Evolutionary conservation across 225 moss, liverwort and hornwort species (phyloP).

Genomic region (Climacium dendroides): DNA sequence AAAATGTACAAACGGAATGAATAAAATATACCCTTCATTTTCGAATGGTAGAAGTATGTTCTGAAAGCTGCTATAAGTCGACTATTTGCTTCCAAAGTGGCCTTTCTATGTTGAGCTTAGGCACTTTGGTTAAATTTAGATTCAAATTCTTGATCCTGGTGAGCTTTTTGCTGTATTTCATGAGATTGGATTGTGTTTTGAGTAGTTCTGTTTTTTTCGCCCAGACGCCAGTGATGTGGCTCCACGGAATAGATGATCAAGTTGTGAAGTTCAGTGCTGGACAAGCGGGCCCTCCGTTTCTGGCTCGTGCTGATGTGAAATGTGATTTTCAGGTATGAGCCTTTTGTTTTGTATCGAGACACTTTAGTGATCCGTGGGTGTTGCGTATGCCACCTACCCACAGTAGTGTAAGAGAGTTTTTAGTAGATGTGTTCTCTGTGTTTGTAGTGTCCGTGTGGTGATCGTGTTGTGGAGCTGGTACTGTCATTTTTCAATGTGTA

Average conservation of each 20-base stretch:
- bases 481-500: background rate
- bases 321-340: constrained; percentile 70
- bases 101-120: background rate
- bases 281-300: constrained; percentile 78
- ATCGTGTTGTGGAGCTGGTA: background rate
- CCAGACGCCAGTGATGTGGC: constrained; percentile 79
- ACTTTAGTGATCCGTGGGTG: background rate
- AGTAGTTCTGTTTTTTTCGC: background rate
- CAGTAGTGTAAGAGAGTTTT: background rate
- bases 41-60: background rate
- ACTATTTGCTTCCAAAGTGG: background rate
- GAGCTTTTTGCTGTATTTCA: background rate
- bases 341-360: background rate
- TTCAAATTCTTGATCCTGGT: background rate
- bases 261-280: constrained; percentile 79
- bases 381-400: background rate
- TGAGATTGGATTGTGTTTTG: background rate
- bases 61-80: background rate
- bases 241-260: constrained; percentile 72
- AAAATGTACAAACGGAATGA: background rate
- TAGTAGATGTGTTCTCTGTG: background rate
- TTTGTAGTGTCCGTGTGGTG: background rate
- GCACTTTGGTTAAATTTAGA: background rate
- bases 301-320: constrained; percentile 66
- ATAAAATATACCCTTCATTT: background rate